A percentile compares a stretch with the other conserved stretches of the same genome.
Evolutionary conservation across 1,284 basidiomycete genomes (phyloP).

Genomic region (Tilletia horrida): DNA sequence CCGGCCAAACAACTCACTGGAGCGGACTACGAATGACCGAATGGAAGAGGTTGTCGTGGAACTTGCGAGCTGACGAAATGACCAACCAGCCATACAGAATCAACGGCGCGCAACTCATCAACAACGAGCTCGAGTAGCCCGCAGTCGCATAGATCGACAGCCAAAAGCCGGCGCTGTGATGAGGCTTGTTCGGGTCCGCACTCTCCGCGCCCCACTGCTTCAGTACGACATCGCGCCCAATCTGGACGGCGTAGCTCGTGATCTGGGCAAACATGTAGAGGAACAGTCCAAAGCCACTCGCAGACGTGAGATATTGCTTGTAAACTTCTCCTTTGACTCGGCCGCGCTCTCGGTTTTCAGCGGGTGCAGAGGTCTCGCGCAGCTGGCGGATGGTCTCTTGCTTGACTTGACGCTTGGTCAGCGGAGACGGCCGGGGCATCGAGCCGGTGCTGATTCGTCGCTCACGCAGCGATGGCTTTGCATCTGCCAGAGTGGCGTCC

Average conservation of each 20-base stretch:
- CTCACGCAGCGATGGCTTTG: conserved; percentile 34
- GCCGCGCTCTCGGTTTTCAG: conserved; percentile 47
- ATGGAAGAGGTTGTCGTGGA: conserved; percentile 50
- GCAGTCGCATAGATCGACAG: conserved; percentile 48
- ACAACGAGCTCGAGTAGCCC: conserved; percentile 39
- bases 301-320: conserved; percentile 44
- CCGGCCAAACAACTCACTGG: no score
- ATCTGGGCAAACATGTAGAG: conserved; percentile 45
- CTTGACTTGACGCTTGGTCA: conserved; percentile 44
- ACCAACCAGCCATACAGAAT: conserved; percentile 50
- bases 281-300: conserved; percentile 36
- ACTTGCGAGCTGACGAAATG: conserved; percentile 41
- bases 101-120: conserved; percentile 49
- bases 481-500: not conserved
- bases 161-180: conserved; percentile 37
- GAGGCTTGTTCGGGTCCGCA: conserved; percentile 27
- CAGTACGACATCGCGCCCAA: conserved; percentile 49
- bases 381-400: conserved; percentile 48
- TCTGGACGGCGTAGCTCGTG: conserved; percentile 43
- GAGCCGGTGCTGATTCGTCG: conserved; percentile 39
- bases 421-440: conserved; percentile 38
- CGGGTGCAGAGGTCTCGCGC: conserved; percentile 44
- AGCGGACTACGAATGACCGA: conserved; percentile 45
- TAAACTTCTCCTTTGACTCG: conserved; percentile 49
- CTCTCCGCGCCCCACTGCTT: conserved; percentile 52